Evolutionary conservation across 2,329 filamentous ascomycete species (phyloP), one percentile per base, ranked within the genome.

Genomic region (Gnomoniopsis sp.): DNA sequence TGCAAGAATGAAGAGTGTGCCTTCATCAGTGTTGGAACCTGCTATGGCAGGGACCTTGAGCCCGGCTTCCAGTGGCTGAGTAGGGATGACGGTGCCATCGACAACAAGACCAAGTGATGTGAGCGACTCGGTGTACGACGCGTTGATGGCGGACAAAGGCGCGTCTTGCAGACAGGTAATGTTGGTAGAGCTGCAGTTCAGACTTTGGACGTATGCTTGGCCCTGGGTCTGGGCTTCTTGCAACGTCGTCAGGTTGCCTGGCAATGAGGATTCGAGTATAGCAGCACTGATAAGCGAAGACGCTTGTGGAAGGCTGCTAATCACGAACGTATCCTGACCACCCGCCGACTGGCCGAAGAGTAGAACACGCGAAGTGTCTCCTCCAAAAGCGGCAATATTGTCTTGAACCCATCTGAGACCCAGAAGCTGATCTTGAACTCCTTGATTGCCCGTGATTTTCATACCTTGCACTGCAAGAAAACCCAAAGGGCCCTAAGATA

Each of bases 391-490:
- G 3, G 49, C 65, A 43, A 83, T 79, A 44, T 82, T 73, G 19
- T 75, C 68, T 53, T 79, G 74, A 0, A 82, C 75, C 79, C 80
- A 83, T 46, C 75, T 67, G 3, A 83, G 65, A 2, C 72, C 77
- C 8, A 79, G 74, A 14, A 78, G 70, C 64, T 81, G 79, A 56
- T 83, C 79, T 22, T 79, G 71, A 3, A 81, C 65, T 1, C 78
- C 80, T 14, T 75, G 77, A 60, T 84, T 83, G n/a, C 79, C 70
- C 43, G 72, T 73, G 15, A 81, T 69, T 21, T 73, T 70, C 12
- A 77, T 70, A 34, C 75, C 74, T 6, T 62, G 43, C 19, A 66
- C 52, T 0, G 77, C 72, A 7, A 83, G 69, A 62, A 79, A 83
- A 1, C 79, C 80, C 19, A 80, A 71, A 0, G 75, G 73, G 0